Conservation (phyloP, 352 stramenopile genomes). For the Globisporangium rhizosaccharum region DNA sequence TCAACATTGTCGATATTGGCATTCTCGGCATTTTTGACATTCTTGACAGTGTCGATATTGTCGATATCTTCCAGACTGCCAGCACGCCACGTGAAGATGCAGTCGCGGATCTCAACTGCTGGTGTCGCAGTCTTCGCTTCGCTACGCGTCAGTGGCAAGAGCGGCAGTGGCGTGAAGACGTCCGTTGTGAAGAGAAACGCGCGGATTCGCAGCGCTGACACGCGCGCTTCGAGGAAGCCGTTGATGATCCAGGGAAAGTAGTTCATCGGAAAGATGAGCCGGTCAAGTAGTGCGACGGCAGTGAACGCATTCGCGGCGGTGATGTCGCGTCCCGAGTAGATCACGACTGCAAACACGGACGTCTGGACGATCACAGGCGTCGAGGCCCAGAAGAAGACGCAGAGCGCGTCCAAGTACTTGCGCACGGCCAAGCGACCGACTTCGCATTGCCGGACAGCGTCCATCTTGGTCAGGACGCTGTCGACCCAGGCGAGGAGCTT, state of each 20-base stretch:
- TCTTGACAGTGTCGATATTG: not conserved
- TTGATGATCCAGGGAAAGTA: conserved; percentile 91
- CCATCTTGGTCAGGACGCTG: conserved; percentile 43
- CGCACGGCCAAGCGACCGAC: conserved; percentile 61
- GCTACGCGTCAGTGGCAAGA: conserved; percentile 5
- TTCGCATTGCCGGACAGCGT: conserved; percentile 45
- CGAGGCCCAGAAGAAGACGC: conserved; percentile 89
- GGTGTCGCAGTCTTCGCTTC: not conserved
- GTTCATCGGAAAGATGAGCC: conserved; percentile 90
- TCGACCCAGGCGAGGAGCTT: conserved; percentile 75
- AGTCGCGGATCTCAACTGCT: conserved; percentile 20
- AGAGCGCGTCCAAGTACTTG: conserved; percentile 88
- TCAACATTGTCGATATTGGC: not conserved
- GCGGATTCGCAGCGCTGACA: conserved; percentile 77
- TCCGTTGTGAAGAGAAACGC: conserved; percentile 54
- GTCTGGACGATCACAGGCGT: conserved; percentile 86
- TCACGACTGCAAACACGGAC: conserved; percentile 71
- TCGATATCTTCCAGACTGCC: not conserved
- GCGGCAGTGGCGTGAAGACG: not conserved
- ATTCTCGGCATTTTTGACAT: not conserved
- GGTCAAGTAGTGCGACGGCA: conserved; percentile 80
- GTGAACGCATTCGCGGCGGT: conserved; percentile 81
- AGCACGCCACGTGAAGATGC: conserved; percentile 26
- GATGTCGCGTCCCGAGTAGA: conserved; percentile 65
- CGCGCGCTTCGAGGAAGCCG: conserved; percentile 77